phyloP scores from a whole-genome alignment of 2,329 filamentous ascomycete species.

The Phialophora macrospora region DNA sequence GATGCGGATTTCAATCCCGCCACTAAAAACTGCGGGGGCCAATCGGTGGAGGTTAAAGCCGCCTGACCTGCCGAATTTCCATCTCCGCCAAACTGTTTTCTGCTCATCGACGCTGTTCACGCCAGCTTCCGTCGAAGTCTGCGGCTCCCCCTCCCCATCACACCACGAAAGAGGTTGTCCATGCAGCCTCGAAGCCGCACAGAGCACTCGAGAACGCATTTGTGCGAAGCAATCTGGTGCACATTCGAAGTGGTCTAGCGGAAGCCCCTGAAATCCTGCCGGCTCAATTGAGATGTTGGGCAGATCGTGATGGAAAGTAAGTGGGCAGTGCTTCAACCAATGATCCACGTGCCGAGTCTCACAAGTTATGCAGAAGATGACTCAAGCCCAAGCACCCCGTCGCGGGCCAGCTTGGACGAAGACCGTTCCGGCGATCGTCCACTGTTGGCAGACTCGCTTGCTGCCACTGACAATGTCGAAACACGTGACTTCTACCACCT shows the following conservation, averaged over 20 bases:
- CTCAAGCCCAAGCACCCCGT: constrained; percentile 12
- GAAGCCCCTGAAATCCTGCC: neutral
- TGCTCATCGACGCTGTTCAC: neutral
- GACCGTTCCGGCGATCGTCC: constrained; percentile 19
- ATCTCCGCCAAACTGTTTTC: neutral
- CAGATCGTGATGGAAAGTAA: constrained; percentile 13
- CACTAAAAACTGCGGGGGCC: constrained; percentile 12
- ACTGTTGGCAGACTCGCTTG: constrained; percentile 16
- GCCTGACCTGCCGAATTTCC: neutral
- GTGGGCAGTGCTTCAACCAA: neutral
- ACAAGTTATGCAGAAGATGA: constrained; percentile 13
- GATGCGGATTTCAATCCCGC: constrained; percentile 5
- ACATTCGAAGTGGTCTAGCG: neutral
- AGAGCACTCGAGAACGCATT: neutral
- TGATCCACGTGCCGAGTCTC: neutral
- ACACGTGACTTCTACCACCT: constrained; percentile 8
- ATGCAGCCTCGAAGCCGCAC: neutral
- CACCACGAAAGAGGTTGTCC: neutral
- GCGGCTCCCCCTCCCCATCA: neutral
- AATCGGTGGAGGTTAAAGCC: constrained; percentile 7
- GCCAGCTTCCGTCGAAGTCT: neutral
- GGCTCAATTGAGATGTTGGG: neutral
- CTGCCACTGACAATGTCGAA: constrained; percentile 1
- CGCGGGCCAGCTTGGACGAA: constrained; percentile 20
- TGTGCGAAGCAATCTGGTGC: neutral